phyloP scores from a whole-genome alignment of 1,139 yeast species.

The Protomyces pachydermus region DNA sequence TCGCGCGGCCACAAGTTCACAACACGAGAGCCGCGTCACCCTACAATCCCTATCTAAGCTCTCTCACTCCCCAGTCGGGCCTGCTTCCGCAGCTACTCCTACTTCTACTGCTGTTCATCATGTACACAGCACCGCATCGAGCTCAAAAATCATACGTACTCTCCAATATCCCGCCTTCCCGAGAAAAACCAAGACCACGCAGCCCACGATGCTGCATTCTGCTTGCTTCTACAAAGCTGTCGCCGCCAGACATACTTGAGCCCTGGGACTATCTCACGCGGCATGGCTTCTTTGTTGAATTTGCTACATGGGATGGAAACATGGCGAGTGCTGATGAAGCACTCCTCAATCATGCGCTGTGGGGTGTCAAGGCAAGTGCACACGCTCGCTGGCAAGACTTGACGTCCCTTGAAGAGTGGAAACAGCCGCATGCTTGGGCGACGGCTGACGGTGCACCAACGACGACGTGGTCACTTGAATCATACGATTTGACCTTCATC shows the following conservation, averaged over 20 bases:
- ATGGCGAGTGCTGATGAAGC: slow-evolving; percentile 14
- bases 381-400: slow-evolving; percentile 17
- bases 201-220: slow-evolving; percentile 21
- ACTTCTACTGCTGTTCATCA: not conserved
- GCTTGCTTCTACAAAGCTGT: slow-evolving; percentile 9
- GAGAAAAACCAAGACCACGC: not conserved
- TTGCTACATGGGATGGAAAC: slow-evolving; percentile 25
- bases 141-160: slow-evolving; percentile 1
- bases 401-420: slow-evolving; percentile 15
- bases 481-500: slow-evolving; percentile 13
- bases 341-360: slow-evolving; percentile 4
- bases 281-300: slow-evolving; percentile 24
- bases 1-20: too few species aligned
- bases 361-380: slow-evolving; percentile 2
- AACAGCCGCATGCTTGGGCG: slow-evolving; percentile 22
- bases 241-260: slow-evolving; percentile 9
- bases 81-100: not conserved
- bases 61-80: too few species aligned
- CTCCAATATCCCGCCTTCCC: not conserved
- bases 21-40: too few species aligned
- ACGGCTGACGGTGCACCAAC: not conserved
- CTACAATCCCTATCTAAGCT: too few species aligned
- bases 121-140: slow-evolving; percentile 18
- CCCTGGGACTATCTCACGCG: slow-evolving; percentile 23
- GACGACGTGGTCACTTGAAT: slow-evolving; percentile 1